Evolutionary conservation across 2,329 filamentous ascomycete species (phyloP).

Genomic region (Pyrenophora graminea): DNA sequence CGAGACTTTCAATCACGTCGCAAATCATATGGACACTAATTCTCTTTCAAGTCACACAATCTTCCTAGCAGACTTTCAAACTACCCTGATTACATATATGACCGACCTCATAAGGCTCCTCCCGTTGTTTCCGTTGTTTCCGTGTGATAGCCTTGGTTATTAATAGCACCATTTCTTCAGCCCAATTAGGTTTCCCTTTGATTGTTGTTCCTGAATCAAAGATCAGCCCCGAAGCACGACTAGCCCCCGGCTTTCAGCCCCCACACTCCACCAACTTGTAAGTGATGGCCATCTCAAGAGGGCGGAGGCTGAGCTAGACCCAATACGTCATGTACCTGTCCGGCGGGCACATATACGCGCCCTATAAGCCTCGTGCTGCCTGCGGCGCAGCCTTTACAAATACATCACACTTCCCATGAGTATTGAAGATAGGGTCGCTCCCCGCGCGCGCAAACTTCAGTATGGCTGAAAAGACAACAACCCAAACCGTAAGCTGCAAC

Average conservation of each 20-base stretch:
- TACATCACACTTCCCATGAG: constrained; percentile 1
- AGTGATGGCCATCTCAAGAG: constrained; percentile 2
- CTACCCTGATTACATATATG: background rate
- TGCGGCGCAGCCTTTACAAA: constrained; percentile 6
- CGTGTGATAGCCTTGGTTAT: constrained; percentile 1
- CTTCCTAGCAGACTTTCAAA: background rate
- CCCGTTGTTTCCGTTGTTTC: no score
- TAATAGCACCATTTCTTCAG: background rate
- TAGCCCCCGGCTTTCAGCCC: constrained; percentile 9
- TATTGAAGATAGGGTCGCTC: no score
- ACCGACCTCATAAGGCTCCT: background rate
- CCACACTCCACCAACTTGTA: constrained; percentile 1
- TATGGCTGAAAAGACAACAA: constrained; percentile 23
- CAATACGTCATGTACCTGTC: constrained; percentile 1
- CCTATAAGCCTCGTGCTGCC: constrained; percentile 8
- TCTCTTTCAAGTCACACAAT: background rate
- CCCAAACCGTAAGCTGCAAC: constrained; percentile 4
- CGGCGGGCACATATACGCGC: background rate
- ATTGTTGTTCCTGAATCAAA: background rate
- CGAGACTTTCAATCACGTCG: background rate
- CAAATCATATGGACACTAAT: background rate
- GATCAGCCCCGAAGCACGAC: constrained; percentile 1
- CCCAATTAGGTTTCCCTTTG: constrained; percentile 4
- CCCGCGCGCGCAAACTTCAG: background rate
- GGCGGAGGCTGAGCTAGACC: constrained; percentile 1